Base-by-base conservation (phyloP, 202 grass and related monocot genomes). In the Carex arenaria region DNA sequence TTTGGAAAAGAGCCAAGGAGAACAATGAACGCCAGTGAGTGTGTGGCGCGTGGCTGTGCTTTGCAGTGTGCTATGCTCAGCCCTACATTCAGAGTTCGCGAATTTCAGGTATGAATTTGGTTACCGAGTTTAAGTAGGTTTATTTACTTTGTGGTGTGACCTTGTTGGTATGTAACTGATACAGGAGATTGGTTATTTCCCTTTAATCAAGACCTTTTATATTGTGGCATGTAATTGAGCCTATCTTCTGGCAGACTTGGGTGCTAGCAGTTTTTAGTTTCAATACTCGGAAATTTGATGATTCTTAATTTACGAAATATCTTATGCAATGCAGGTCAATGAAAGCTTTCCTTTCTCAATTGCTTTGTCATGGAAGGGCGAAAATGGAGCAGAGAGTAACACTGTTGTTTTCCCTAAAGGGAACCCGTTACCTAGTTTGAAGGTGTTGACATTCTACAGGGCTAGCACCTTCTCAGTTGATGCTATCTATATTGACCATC, bases 21-120 rank as follows among this genome's bases (percentile, higher is more conserved):
- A 23, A 98, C 95, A 10, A 95, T 98, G 95, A 98, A 98, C 75
- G 91, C 95, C 3, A 98, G 95, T 10, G 95, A 98, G n/a, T 95
- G 95, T 88, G 91, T 98, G 56, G 93, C 95, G 1, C 49, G 95
- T 17, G 96, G 96, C n/a, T 99, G 96, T 82, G 93, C 96, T 19
- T 86, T 99, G 47, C 80, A 99, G 36, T 99, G 96, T 38, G 96
- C 96, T 30, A 96, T 99, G 28, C 93, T 99, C 13, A 99, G 96
- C 42, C 93, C 93, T 45, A 99, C 96, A 8, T 99, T 99, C 31
- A 96, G 94, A 99, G 93, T 99, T 45, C 84, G 91, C 12, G 96
- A 99, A 61, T 96, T 99, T 62, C 96, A 99, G 96, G 96, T 99
- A 96, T 55, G 20, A 59, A 31, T 84, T 71, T 31, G 5, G 9